phyloP scores from a whole-genome alignment of 768 basidiomycete genomes.

The Steccherinum ochraceum region DNA sequence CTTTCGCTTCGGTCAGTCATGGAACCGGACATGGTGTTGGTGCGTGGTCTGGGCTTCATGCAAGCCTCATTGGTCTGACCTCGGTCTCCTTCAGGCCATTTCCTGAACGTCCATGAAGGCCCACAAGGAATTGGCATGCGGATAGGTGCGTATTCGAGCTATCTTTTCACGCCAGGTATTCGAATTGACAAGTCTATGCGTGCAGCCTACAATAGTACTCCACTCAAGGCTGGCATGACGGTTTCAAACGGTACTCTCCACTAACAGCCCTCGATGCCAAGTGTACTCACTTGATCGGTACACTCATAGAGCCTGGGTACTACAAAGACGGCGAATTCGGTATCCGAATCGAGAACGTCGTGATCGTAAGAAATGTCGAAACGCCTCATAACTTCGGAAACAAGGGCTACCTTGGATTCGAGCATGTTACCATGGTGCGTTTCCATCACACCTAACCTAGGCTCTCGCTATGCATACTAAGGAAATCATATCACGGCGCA shows the following conservation, averaged over 20 bases:
- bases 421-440: slow-evolving; percentile 86
- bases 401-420: slow-evolving; percentile 80
- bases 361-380: slow-evolving; percentile 64
- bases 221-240: slow-evolving; percentile 82
- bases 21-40: slow-evolving; percentile 93
- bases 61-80: neutral
- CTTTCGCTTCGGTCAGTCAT: slow-evolving; percentile 42
- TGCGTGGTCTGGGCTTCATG: slow-evolving; percentile 5
- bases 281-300: neutral
- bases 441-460: too few relatives aligned
- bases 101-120: slow-evolving; percentile 90
- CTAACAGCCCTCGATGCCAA: too few relatives aligned
- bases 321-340: slow-evolving; percentile 89
- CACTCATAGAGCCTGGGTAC: slow-evolving; percentile 73
- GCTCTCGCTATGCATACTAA: slow-evolving; percentile 21
- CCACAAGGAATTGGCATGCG: slow-evolving; percentile 60
- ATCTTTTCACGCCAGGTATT: neutral
- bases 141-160: slow-evolving; percentile 25
- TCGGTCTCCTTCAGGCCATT: slow-evolving; percentile 42
- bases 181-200: neutral
- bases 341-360: slow-evolving; percentile 88
- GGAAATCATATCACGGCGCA: neutral
- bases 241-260: slow-evolving; percentile 65
- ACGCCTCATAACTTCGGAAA: slow-evolving; percentile 76
- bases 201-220: slow-evolving; percentile 58